Conservation (phyloP, 2,329 filamentous ascomycete species). For the Calonectria pseudoreteaudii region DNA sequence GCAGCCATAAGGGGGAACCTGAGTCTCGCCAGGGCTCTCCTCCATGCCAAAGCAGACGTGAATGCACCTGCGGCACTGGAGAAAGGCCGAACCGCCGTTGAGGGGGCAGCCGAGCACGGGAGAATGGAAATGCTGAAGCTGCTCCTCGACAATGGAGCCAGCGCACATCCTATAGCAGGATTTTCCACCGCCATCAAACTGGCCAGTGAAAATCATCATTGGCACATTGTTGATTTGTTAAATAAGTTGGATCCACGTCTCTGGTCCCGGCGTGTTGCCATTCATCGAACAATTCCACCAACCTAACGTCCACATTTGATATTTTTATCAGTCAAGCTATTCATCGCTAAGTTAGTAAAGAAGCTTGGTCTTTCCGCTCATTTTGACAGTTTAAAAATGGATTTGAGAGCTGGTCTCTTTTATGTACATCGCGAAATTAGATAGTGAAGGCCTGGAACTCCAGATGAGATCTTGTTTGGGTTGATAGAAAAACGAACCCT, state of each 20-base stretch:
- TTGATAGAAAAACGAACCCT: no score
- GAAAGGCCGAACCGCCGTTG: conserved; percentile 8
- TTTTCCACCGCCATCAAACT: not conserved
- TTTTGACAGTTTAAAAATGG: not conserved
- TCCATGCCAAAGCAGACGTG: not conserved
- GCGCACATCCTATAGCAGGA: not conserved
- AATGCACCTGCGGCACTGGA: not conserved
- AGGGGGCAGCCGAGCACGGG: conserved; percentile 18
- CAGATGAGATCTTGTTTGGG: no score
- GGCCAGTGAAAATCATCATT: not conserved
- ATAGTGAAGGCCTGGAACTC: no score
- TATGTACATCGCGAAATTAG: no score
- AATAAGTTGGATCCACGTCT: not conserved
- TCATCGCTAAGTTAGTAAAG: not conserved
- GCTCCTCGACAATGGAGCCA: not conserved
- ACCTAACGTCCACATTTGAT: not conserved
- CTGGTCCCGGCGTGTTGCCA: not conserved
- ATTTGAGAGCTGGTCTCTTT: no score
- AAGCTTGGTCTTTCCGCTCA: not conserved
- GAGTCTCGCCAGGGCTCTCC: not conserved
- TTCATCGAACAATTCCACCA: not conserved
- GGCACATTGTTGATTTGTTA: not conserved
- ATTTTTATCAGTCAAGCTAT: not conserved
- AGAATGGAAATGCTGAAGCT: conserved; percentile 15
- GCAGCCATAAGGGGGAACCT: conserved; percentile 8